Evolutionary conservation across 306 rosid species (phyloP), one percentile per base, ranked within the genome.

Genomic region (Fragaria iinumae): DNA sequence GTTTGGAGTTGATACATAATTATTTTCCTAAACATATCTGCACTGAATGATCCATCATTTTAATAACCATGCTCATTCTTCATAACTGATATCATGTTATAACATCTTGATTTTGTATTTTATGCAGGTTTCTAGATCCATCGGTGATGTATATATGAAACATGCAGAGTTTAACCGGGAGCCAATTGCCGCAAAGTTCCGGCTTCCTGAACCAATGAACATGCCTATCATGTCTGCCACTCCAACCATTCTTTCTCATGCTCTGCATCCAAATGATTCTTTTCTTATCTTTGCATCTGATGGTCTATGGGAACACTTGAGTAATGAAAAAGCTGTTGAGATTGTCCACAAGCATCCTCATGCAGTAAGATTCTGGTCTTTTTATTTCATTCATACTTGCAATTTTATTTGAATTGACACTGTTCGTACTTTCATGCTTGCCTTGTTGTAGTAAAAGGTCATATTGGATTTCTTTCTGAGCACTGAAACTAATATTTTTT

Each of bases 281-380:
- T 93, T 93, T 88, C 95, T 93, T 80, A 93, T 93, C 84, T 93
- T 91, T 89, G 98, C 98, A 75, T 93, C 98, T 69, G 98, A 93
- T 89, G 98, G 98, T 81, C 85, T 93, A 79, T 93, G 98, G 98
- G 98, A 93, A 87, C 97, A 91, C 86, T 84, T 93, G 82, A 93
- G 86, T 84, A 93, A 91, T 83, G 97, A 93, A 66, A 81, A 84
- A 79, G 98, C 98, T 67, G 98, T 91, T 71, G 98, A 93, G 57
- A 93, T 93, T 82, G 98, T 93, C 77, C 90, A 88, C 49, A 87
- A 83, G 70, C 86, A 83, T 88, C 98, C 98, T 21, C 95, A 80
- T 1, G 86, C 83, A 0, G 98, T 93, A 86, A 80, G 87, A 70
- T 80, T 76, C 34, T 77, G 75, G 52, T 70, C 66, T 65, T 71